Evolutionary conservation across 768 basidiomycete species (phyloP), one percentile per base, ranked within the genome.

Genomic region (Phaeotremella fagi): DNA sequence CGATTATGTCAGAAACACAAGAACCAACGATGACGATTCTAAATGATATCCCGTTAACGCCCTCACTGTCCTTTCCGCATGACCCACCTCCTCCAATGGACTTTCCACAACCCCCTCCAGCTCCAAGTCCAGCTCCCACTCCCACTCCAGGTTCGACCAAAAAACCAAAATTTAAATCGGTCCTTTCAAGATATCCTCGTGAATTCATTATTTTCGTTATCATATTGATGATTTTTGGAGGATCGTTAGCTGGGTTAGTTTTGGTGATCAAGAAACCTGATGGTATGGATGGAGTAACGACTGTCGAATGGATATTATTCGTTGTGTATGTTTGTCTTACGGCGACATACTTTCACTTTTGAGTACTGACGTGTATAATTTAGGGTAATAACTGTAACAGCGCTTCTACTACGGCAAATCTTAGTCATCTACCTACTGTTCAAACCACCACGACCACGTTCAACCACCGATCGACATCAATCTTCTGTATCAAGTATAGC

Each of bases 371-470:
- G 9, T n/a, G 11, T 35, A n/a, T 24, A 4, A 36, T 15, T 15
- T 42, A 51, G 50, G 12, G 22, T 51, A 0, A 18, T 51, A 9
- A 9, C 31, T 11, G 33, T 26, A 1, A 18, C 37, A 18, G 37
- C 20, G 7, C 38, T 51, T 3, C 22, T 44, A 24, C 41, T 51
- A 14, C 50, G 50, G 27, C 42, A 51, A 29, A 7, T 43, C 50
- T 42, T 51, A 16, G 11, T 42, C 4, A n/a, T 51, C 38, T 29
- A 28, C 28, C 24, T 42, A 2, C 41, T 26, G 6, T 28, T 51
- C 41, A 38, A 31, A 15, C 38, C 50, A 3, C 41, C 50, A 16
- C 41, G 27, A 4, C 41, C 37, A 18, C 11, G 28, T 14, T 25
- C 24, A 12, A 4, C 20, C n/a, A 25, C 14, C 7, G 27, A 16